phyloP scores from a whole-genome alignment of 2,329 filamentous ascomycete genomes.

The Colletotrichum australisinense region DNA sequence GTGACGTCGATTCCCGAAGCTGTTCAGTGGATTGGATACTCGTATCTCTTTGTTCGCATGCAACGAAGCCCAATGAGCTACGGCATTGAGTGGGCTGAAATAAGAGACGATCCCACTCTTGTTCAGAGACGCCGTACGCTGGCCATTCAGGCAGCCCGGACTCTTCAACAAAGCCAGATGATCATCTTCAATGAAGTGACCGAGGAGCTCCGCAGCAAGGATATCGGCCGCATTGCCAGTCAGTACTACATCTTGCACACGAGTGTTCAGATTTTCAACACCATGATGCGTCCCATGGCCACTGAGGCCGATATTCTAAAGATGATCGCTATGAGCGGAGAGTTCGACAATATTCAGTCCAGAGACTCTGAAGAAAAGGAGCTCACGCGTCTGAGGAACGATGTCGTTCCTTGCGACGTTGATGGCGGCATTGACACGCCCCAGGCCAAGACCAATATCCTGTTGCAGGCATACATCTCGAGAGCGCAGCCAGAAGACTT shows the following conservation, averaged over 20 bases:
- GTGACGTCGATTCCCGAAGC: constrained; percentile 95
- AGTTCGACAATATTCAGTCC: constrained; percentile 97
- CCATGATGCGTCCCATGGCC: constrained; percentile 87
- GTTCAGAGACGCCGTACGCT: constrained; percentile 88
- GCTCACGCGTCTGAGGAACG: constrained; percentile 77
- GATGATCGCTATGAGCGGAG: constrained; percentile 97
- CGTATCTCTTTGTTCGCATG: constrained; percentile 98
- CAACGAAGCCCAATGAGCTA: constrained; percentile 90
- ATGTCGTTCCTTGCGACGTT: constrained; percentile 81
- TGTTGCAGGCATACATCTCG: constrained; percentile 95
- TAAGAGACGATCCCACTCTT: constrained; percentile 86
- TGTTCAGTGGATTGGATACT: constrained; percentile 97
- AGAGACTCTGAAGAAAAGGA: constrained; percentile 92
- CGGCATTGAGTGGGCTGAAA: constrained; percentile 94
- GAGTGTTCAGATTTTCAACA: constrained; percentile 96
- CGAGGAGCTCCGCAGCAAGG: constrained; percentile 92
- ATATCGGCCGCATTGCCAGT: constrained; percentile 95
- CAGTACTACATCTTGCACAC: constrained; percentile 96
- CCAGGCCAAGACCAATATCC: constrained; percentile 94
- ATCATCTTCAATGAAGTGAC: constrained; percentile 97
- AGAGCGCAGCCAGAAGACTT: constrained; percentile 91
- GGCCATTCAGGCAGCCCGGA: constrained; percentile 87
- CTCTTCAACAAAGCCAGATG: constrained; percentile 95
- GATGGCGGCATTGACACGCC: constrained; percentile 76
- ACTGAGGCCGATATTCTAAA: constrained; percentile 92